phyloP scores from a whole-genome alignment of 2,329 filamentous ascomycete genomes.

The Graphium sp. region DNA sequence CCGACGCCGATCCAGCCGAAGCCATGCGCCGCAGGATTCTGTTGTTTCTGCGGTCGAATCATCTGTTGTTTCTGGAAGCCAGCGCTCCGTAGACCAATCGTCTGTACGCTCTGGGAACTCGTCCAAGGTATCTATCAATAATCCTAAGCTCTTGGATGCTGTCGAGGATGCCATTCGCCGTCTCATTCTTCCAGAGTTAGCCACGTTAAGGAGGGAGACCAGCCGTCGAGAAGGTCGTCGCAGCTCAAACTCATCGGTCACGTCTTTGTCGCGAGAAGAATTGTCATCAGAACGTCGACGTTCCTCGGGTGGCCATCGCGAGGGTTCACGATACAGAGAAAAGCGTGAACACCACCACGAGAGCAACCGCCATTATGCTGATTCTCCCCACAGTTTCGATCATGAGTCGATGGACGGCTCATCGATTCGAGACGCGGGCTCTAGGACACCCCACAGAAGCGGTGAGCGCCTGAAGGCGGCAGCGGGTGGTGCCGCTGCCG shows the following conservation, averaged over 20 bases:
- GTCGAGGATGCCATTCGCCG: conserved; percentile 87
- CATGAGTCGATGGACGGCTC: conserved; percentile 26
- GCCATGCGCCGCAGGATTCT: conserved; percentile 36
- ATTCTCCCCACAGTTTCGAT: conserved; percentile 28
- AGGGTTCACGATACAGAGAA: conserved; percentile 6
- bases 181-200: conserved; percentile 79
- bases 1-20: conserved; percentile 31
- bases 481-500: conserved; percentile 24
- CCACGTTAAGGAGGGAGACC: conserved; percentile 79
- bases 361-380: conserved; percentile 35
- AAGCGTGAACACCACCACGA: conserved; percentile 29
- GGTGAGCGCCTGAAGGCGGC: conserved; percentile 25
- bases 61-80: conserved; percentile 37
- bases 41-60: conserved; percentile 34
- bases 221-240: conserved; percentile 57
- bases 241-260: conserved; percentile 44
- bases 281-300: conserved; percentile 42
- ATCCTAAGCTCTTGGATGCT: conserved; percentile 76
- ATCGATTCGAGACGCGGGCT: conserved; percentile 18
- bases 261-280: conserved; percentile 36
- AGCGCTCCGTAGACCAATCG: conserved; percentile 37
- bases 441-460: conserved; percentile 25
- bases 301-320: conserved; percentile 22
- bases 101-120: conserved; percentile 32
- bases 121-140: conserved; percentile 65